Evolutionary conservation across 2,329 filamentous ascomycete genomes (phyloP).

Genomic region (Diaporthe destruens): DNA sequence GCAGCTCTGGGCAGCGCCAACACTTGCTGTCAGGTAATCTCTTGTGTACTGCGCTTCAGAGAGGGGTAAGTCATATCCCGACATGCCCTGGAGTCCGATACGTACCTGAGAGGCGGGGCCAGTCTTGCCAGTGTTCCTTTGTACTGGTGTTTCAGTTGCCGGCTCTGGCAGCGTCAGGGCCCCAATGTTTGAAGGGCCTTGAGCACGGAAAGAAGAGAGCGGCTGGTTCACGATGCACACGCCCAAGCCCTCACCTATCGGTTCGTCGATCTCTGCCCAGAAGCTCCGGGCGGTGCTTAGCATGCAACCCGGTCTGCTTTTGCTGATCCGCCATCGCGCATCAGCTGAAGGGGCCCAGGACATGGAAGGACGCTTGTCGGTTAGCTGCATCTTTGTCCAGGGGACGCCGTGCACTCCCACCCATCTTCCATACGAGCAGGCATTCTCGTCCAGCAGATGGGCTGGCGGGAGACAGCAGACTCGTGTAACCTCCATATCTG

Average conservation of each 20-base stretch:
- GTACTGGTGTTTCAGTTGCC: constrained; percentile 37
- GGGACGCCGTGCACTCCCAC: constrained; percentile 25
- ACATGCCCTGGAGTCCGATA: constrained; percentile 13
- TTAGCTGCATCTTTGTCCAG: constrained; percentile 40
- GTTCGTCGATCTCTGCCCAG: constrained; percentile 6
- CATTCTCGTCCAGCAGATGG: constrained; percentile 41
- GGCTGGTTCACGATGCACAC: neutral
- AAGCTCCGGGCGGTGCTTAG: constrained; percentile 11
- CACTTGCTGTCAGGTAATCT: neutral
- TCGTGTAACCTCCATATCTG: constrained; percentile 39
- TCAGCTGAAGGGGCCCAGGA: constrained; percentile 33
- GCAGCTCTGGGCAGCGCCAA: constrained; percentile 12
- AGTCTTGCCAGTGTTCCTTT: constrained; percentile 21
- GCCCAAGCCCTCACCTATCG: neutral
- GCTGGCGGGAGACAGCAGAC: constrained; percentile 38
- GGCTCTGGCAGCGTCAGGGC: constrained; percentile 34
- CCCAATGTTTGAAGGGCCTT: neutral
- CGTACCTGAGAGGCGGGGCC: constrained; percentile 14
- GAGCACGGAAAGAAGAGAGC: neutral
- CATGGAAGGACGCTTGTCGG: constrained; percentile 33
- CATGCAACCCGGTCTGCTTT: constrained; percentile 10
- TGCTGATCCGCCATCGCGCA: constrained; percentile 24
- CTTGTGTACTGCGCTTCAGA: neutral
- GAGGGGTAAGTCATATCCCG: constrained; percentile 7
- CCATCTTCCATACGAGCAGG: constrained; percentile 30